A percentile compares a stretch with the other conserved stretches of the same genome.
phyloP scores from a whole-genome alignment of 371 early-diverging fungal genomes.

The Chytridium lagenaria region DNA sequence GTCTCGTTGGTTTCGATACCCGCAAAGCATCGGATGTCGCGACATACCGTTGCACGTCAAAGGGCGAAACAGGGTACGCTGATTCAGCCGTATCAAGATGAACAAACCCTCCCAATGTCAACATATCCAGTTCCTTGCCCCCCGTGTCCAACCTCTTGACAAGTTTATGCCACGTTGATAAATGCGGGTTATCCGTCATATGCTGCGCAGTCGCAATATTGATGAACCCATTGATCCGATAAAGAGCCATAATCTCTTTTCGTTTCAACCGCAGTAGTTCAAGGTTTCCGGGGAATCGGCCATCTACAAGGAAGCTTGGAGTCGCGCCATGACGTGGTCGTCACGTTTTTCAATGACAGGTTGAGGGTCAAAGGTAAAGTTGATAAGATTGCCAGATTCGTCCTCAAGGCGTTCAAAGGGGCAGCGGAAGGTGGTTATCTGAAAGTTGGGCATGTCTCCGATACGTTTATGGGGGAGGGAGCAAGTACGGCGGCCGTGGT shows the following conservation, averaged over 20 bases:
- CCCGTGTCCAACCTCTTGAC: background rate
- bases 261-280: background rate
- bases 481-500: conserved; percentile 48
- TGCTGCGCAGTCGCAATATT: background rate
- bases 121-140: background rate
- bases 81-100: background rate
- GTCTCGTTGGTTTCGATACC: background rate
- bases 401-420: background rate
- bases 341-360: background rate
- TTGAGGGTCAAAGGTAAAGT: background rate
- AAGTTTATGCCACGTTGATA: background rate
- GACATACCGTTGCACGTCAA: background rate
- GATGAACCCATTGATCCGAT: background rate
- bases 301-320: background rate
- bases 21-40: background rate
- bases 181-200: background rate
- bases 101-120: background rate
- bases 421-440: conserved; percentile 13
- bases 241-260: conserved; percentile 2
- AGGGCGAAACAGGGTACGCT: background rate
- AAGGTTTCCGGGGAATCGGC: background rate
- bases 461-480: conserved; percentile 54
- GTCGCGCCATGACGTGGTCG: background rate
- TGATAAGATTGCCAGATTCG: background rate
- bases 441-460: conserved; percentile 36